phyloP scores from a whole-genome alignment of 768 basidiomycete genomes.

The Phlebiopsis flavidoalba region DNA sequence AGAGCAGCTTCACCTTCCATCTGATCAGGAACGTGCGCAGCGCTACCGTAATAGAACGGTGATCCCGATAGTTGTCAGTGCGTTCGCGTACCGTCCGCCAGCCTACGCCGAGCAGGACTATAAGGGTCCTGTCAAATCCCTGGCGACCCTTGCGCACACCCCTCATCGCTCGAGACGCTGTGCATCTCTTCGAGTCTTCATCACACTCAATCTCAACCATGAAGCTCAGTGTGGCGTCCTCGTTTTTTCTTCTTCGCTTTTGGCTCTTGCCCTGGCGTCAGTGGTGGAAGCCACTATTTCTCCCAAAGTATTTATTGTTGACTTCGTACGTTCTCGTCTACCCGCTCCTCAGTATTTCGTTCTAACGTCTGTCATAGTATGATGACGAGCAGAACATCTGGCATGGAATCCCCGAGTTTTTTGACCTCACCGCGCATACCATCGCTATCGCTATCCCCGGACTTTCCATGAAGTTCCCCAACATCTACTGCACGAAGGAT shows the following conservation, averaged over 20 bases:
- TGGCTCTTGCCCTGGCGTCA: background rate
- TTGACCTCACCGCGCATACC: conserved; percentile 29
- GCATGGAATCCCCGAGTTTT: conserved; percentile 22
- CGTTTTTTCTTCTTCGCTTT: background rate
- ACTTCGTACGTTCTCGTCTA: background rate
- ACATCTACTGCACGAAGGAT: conserved; percentile 29
- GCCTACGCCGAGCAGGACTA: background rate
- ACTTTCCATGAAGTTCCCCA: conserved; percentile 33
- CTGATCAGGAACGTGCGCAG: background rate
- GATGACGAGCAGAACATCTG: conserved; percentile 7
- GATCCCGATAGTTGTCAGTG: background rate
- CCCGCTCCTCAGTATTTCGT: background rate
- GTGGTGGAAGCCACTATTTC: background rate
- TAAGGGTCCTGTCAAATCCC: background rate
- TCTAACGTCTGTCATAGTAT: background rate
- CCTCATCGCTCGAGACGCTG: background rate
- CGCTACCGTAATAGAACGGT: too few relatives aligned
- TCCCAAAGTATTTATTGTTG: background rate
- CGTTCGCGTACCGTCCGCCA: background rate
- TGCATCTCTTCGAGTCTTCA: background rate
- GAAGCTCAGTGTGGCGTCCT: background rate
- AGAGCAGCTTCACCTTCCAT: background rate
- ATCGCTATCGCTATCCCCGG: conserved; percentile 28
- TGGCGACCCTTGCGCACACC: background rate
- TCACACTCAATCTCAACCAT: background rate